Evolutionary conservation across 441 rosid genomes (phyloP).

Genomic region (Populus tomentosa): DNA sequence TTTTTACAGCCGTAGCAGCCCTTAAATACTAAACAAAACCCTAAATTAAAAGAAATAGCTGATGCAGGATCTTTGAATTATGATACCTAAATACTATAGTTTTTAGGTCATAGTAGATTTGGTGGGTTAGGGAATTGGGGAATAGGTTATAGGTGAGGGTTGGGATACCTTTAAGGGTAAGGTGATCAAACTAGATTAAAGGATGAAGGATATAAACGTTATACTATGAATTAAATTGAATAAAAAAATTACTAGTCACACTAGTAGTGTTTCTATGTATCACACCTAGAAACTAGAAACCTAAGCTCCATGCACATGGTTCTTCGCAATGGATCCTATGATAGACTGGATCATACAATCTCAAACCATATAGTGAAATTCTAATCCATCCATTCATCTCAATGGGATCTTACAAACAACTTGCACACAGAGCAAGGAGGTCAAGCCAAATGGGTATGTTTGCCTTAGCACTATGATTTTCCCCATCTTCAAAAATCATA

Average conservation of each 20-base stretch:
- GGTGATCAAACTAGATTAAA: not conserved
- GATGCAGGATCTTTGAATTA: not conserved
- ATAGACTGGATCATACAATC: not conserved
- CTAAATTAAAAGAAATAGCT: not conserved
- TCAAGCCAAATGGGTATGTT: not conserved
- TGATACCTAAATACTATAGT: not conserved
- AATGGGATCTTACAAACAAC: not conserved
- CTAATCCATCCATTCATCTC: not conserved
- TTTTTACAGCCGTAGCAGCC: not conserved
- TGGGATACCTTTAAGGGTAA: not conserved
- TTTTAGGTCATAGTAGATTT: not conserved
- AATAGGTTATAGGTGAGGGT: not conserved
- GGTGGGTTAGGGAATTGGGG: not conserved
- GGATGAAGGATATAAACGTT: not conserved
- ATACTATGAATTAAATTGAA: not conserved
- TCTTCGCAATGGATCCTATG: not conserved
- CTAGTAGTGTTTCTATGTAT: not conserved
- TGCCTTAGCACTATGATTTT: not conserved
- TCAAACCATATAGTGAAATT: not conserved
- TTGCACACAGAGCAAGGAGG: not conserved
- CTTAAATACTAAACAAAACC: not conserved
- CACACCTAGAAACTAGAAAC: not conserved
- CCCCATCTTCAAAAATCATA: not conserved
- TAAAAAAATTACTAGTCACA: not conserved
- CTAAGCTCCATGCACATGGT: not conserved